Percentiles rank a stretch among this genome's conserved stretches.
phyloP scores from a whole-genome alignment of 2,329 filamentous ascomycete species.

The Epichloe uncinata region DNA sequence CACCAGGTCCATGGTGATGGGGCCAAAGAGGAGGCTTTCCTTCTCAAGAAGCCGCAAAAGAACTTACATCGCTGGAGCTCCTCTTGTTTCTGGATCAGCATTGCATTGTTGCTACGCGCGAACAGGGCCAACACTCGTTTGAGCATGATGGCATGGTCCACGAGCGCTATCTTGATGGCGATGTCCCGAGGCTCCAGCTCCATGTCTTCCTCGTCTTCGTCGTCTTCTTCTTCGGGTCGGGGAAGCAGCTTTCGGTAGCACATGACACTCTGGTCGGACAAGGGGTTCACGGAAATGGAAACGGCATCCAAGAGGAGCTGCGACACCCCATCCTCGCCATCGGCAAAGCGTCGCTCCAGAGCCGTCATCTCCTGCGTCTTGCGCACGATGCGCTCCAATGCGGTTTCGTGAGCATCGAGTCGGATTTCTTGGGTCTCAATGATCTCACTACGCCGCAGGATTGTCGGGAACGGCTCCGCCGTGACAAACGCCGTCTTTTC shows the following conservation, averaged over 20 bases:
- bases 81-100: conserved; percentile 40
- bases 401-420: conserved; percentile 70
- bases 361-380: conserved; percentile 76
- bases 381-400: conserved; percentile 74
- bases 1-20: neutral
- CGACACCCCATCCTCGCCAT: conserved; percentile 58
- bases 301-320: conserved; percentile 62
- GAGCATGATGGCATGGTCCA: conserved; percentile 81
- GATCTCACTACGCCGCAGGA: conserved; percentile 78
- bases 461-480: conserved; percentile 79
- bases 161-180: conserved; percentile 69
- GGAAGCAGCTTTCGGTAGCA: conserved; percentile 66
- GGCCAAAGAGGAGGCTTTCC: too few species aligned
- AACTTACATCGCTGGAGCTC: conserved; percentile 53
- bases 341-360: conserved; percentile 60
- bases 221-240: conserved; percentile 22
- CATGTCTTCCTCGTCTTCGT: conserved; percentile 3
- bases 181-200: conserved; percentile 51
- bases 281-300: conserved; percentile 60
- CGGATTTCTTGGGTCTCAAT: conserved; percentile 51
- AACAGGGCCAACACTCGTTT: conserved; percentile 67
- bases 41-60: neutral
- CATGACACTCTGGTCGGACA: conserved; percentile 63
- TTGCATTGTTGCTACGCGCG: conserved; percentile 47
- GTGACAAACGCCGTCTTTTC: conserved; percentile 80